These are phyloP conservation scores for Arthrinium puccinioides DNA, from an alignment of 2,329 filamentous ascomycete species.

Conservation along the genomic window DNA sequence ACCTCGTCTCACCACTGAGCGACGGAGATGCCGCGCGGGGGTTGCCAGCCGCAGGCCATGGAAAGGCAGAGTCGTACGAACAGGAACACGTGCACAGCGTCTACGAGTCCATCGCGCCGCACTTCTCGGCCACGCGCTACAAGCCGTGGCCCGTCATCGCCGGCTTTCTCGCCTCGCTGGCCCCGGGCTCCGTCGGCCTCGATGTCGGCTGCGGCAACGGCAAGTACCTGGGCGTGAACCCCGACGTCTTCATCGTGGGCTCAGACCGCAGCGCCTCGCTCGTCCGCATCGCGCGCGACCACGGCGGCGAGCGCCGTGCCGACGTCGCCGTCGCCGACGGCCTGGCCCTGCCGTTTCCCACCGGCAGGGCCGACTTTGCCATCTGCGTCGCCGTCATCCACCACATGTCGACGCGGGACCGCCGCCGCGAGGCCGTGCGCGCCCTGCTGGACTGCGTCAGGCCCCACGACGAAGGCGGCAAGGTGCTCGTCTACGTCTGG, in stretches of 20 bases:
- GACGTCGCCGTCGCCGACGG: slow-evolving; percentile 74
- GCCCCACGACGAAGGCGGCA: slow-evolving; percentile 46
- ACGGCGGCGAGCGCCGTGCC: slow-evolving; percentile 36
- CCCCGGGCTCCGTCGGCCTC: slow-evolving; percentile 69
- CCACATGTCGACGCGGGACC: slow-evolving; percentile 72
- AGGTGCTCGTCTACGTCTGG: slow-evolving; percentile 85
- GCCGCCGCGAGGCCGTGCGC: slow-evolving; percentile 66
- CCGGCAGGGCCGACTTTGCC: slow-evolving; percentile 61
- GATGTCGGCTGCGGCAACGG: slow-evolving; percentile 97
- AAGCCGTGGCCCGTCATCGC: slow-evolving; percentile 91
- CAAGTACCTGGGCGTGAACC: slow-evolving; percentile 83
- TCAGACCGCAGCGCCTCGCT: slow-evolving; percentile 69
- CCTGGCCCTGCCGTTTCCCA: slow-evolving; percentile 72
- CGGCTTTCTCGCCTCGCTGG: slow-evolving; percentile 60
- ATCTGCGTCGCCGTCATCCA: slow-evolving; percentile 94
- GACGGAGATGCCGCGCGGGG: no score
- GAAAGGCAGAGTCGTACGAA: slow-evolving; percentile 63
- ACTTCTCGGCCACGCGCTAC: slow-evolving; percentile 74
- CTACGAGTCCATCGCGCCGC: slow-evolving; percentile 79
- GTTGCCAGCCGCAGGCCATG: no score
- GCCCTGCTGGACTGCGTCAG: slow-evolving; percentile 63
- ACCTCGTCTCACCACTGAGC: no score
- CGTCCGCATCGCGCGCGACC: slow-evolving; percentile 39
- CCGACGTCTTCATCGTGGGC: slow-evolving; percentile 69
- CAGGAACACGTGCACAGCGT: slow-evolving; percentile 81